Evolutionary conservation across 2,329 filamentous ascomycete genomes (phyloP), one percentile per base, ranked within the genome.

Genomic region (Plenodomus lindquistii): DNA sequence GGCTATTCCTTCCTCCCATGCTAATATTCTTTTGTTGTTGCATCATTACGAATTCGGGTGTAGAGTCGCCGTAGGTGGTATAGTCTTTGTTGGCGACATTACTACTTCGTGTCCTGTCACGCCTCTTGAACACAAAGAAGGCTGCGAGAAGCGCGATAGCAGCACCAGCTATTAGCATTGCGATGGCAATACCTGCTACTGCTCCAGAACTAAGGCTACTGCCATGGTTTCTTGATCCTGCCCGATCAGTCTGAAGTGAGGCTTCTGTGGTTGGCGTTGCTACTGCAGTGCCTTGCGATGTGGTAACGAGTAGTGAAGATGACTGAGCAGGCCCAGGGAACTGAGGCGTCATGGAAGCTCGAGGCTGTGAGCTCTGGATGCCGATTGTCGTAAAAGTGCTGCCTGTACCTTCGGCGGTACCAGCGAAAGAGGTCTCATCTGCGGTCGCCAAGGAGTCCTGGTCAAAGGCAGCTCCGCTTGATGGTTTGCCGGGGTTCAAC

Each of bases 41-140:
- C 31, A 62, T 41, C 47, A 63, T 59, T 27, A 51, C 48, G 3
- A 68, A 52, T 20, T 67, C 62, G 1, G 66, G 65, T 1, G 53
- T 57, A 2, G 63, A 61, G 40, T 63, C 59, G 31, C 37, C 42
- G 29, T 57, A 62, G 44, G 47, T 54, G 18, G 50, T 51, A 20
- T 57, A 59, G 24, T 43, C 50, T 4, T 45, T 47, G 0, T 31
- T 44, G 6, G 43, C 42, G 8, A 42, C 39, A 19, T 55, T 52
- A 15, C 39, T 31, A 24, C 48, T 37, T 11, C 43, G 35, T 3
- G 46, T 52, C 29, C 45, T 54, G 27, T 53, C 52, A 10, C 61
- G 57, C 20, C 60, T 59, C 40, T 64, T 69, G 59, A 68, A 68
- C 2, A 70, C 22, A 17, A 70, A 42, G 44, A 67, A 65, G 1